Evolutionary conservation across 306 rosid species (phyloP).

Genomic region (Quercus glauca): DNA sequence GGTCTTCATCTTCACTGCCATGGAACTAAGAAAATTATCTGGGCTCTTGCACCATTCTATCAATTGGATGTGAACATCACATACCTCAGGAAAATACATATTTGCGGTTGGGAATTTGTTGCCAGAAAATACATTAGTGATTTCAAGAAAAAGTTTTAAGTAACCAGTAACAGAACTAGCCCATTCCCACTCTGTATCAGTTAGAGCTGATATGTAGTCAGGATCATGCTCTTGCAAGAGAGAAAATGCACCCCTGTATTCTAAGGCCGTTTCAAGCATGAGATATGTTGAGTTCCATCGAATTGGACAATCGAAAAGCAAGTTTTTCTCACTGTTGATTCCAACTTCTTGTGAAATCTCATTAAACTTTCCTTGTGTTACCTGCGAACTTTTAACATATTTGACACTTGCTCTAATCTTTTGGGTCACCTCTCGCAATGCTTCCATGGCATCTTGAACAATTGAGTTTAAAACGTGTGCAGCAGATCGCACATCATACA

Average conservation of each 20-base stretch:
- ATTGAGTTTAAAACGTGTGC: slow-evolving; percentile 66
- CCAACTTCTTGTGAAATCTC: slow-evolving; percentile 72
- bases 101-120: slow-evolving; percentile 70
- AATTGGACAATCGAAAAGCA: slow-evolving; percentile 61
- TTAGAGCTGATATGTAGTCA: slow-evolving; percentile 48
- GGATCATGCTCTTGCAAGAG: slow-evolving; percentile 69
- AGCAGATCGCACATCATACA: slow-evolving; percentile 80
- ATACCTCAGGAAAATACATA: slow-evolving; percentile 85
- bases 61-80: slow-evolving; percentile 80
- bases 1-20: slow-evolving; percentile 73
- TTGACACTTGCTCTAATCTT: slow-evolving; percentile 74
- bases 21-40: slow-evolving; percentile 60
- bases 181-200: slow-evolving; percentile 89
- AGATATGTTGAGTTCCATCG: slow-evolving; percentile 71
- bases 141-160: slow-evolving; percentile 81
- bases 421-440: slow-evolving; percentile 59
- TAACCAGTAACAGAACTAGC: slow-evolving; percentile 47
- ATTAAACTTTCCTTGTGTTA: slow-evolving; percentile 61
- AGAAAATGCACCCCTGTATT: slow-evolving; percentile 69
- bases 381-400: slow-evolving; percentile 75
- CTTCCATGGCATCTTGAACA: slow-evolving; percentile 62
- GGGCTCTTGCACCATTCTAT: slow-evolving; percentile 89
- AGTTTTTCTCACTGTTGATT: slow-evolving; percentile 47
- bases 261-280: slow-evolving; percentile 83
- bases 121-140: slow-evolving; percentile 57